Percentiles rank a stretch among this genome's conserved stretches.
phyloP scores from a whole-genome alignment of 768 basidiomycete species.

The Hygrocybe punicea region DNA sequence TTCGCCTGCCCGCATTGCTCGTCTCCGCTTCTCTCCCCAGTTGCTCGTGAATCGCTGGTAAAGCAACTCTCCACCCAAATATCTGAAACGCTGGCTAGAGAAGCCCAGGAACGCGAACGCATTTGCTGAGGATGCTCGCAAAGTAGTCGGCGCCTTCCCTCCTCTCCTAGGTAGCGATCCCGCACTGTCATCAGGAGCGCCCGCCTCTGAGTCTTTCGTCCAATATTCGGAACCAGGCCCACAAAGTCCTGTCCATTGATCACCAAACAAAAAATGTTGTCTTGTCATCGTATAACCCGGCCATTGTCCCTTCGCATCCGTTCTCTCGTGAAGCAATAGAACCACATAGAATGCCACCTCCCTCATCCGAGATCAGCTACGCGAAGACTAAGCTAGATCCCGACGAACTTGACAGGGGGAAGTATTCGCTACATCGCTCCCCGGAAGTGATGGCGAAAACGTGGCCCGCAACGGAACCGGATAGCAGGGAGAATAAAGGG shows the following conservation, averaged over 20 bases:
- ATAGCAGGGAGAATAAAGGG: too few relatives aligned
- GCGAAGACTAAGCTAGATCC: conserved; percentile 27
- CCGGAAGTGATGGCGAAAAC: conserved; percentile 5
- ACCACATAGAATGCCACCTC: conserved; percentile 39
- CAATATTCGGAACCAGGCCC: conserved; percentile 36
- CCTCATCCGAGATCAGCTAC: conserved; percentile 36
- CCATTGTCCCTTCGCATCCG: conserved; percentile 39
- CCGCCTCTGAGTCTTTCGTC: neutral
- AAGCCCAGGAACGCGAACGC: conserved; percentile 47
- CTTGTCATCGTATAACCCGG: conserved; percentile 50
- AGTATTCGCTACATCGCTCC: conserved; percentile 38
- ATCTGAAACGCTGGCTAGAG: conserved; percentile 40
- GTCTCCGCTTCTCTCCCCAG: conserved; percentile 34
- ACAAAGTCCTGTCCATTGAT: conserved; percentile 60
- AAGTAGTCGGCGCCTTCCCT: conserved; percentile 61
- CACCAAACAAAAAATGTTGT: conserved; percentile 48
- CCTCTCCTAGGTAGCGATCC: conserved; percentile 39
- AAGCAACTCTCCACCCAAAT: conserved; percentile 45
- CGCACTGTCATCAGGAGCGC: neutral
- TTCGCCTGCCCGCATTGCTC: conserved; percentile 55
- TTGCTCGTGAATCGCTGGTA: conserved; percentile 37
- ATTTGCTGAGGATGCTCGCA: conserved; percentile 46
- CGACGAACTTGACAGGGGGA: conserved; percentile 34
- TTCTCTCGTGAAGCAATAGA: conserved; percentile 36
- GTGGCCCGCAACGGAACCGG: neutral